Evolutionary conservation across 78 protist species (phyloP), one percentile per base, ranked within the genome.

Genomic region (Speleostelium caveatum): DNA sequence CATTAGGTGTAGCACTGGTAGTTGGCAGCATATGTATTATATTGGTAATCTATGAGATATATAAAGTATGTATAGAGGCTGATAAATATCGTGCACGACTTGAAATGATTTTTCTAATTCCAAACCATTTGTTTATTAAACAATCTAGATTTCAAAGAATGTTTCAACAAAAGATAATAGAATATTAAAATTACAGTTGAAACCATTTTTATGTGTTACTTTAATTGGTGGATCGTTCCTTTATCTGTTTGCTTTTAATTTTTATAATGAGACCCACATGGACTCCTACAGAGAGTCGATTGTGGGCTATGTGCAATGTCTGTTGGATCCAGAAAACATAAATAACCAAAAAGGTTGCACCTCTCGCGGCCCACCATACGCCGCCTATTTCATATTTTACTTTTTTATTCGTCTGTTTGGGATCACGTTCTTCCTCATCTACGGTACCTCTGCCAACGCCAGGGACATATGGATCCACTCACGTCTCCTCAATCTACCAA

Each of bases 121-220:
- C 36, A 35, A 53, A 24, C 14, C 5, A 39, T 22, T 12, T 39
- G 3, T 3, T 59, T 4, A 19, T 24, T 24, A 26, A 49, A 53
- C 3, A 35, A 24, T 36, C 21, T 38, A 75, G 86, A 75, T 75
- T 28, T 38, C 67, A 28, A 75, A 39, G 42, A 75, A 61, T 75
- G 67, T 75, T 28, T 42, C 65, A 36, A n/a, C n/a, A n/a, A 60
- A 58, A 56, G 86, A 75, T 75, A 75, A 32, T 28, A 75, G 59
- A 41, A 38, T 75, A 6, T 14, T 75, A 35, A 60, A 21, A 61
- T 60, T 75, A 60, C 86, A 75, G 41, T 60, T 75, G 24, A 75
- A 75, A 75, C 86, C 86, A 60, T 75, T 75, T 30, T 30, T 75
- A 16, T 75, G 86, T 75, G 86, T 75, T 4, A 24, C 53, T 10